These are phyloP conservation scores for Ustilago crameri DNA, from an alignment of 1,284 basidiomycete genomes.

Conservation along the genomic window DNA sequence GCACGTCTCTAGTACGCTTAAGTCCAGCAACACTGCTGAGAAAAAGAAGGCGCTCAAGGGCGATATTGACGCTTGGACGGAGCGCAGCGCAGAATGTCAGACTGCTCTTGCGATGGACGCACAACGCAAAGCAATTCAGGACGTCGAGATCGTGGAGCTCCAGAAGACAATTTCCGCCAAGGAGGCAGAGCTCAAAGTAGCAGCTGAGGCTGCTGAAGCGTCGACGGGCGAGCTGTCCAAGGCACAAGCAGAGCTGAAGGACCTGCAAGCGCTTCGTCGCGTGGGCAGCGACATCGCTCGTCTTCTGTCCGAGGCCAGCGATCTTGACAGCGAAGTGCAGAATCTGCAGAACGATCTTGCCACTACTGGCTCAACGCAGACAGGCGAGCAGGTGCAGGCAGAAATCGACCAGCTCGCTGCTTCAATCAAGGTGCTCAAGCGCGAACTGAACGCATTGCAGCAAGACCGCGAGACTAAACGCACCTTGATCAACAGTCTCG, in stretches of 20 bases:
- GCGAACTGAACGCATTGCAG: constrained; percentile 52
- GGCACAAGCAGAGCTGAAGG: constrained; percentile 42
- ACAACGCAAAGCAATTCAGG: constrained; percentile 46
- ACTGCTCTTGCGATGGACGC: constrained; percentile 74
- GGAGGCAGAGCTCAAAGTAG: constrained; percentile 66
- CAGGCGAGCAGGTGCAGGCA: constrained; percentile 53
- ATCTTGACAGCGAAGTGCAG: constrained; percentile 44
- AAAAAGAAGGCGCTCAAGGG: constrained; percentile 76
- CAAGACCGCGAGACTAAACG: constrained; percentile 54
- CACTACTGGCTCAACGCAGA: constrained; percentile 52
- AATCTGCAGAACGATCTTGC: constrained; percentile 49
- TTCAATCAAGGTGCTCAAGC: constrained; percentile 52
- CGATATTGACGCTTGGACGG: constrained; percentile 71
- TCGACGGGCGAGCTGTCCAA: constrained; percentile 33
- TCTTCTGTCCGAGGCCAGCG: constrained; percentile 30
- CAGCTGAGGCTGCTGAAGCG: constrained; percentile 61
- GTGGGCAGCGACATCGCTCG: constrained; percentile 48
- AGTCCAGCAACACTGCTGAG: constrained; percentile 69
- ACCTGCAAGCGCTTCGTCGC: constrained; percentile 43
- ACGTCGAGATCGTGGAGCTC: constrained; percentile 69
- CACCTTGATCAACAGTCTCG: constrained; percentile 39
- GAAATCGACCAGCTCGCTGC: constrained; percentile 55
- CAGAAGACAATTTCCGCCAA: constrained; percentile 76
- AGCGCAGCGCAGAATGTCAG: constrained; percentile 70
- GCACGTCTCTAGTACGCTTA: constrained; percentile 56